Evolutionary conservation across 2,329 filamentous ascomycete genomes (phyloP).

Genomic region (Scytalidium lignicola): DNA sequence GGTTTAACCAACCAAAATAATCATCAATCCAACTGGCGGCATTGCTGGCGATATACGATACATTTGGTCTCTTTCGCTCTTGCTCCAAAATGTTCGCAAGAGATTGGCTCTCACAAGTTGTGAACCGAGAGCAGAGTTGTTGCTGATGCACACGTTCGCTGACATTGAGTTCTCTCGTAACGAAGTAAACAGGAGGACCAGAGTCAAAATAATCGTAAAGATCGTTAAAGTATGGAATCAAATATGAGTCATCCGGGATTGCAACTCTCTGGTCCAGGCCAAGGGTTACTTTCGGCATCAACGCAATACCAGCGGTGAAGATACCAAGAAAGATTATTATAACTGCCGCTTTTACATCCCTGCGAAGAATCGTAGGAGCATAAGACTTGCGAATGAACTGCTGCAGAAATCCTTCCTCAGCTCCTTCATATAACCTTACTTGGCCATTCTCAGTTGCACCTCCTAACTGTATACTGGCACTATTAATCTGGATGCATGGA

Average conservation of each 20-base stretch:
- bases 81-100: constrained; percentile 88
- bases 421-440: constrained; percentile 39
- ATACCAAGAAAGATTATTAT: constrained; percentile 80
- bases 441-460: constrained; percentile 52
- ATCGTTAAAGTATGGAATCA: constrained; percentile 96
- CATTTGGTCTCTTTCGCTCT: constrained; percentile 81
- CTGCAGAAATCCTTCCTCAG: constrained; percentile 79
- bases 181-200: constrained; percentile 94
- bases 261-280: constrained; percentile 93
- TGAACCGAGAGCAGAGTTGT: constrained; percentile 85
- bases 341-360: constrained; percentile 71
- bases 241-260: constrained; percentile 86
- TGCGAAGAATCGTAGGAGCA: constrained; percentile 74
- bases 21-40: constrained; percentile 97
- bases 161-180: constrained; percentile 74
- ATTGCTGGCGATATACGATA: constrained; percentile 83
- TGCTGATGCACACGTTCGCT: constrained; percentile 73
- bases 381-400: constrained; percentile 87
- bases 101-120: constrained; percentile 78
- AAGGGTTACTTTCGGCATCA: constrained; percentile 79
- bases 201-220: constrained; percentile 87
- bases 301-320: constrained; percentile 77
- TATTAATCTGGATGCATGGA: constrained; percentile 78
- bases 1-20: constrained; percentile 95
- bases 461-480: constrained; percentile 62